These are phyloP conservation scores for Syzygium aromaticum DNA, from an alignment of 345 rosid species.

Conservation along the genomic window DNA sequence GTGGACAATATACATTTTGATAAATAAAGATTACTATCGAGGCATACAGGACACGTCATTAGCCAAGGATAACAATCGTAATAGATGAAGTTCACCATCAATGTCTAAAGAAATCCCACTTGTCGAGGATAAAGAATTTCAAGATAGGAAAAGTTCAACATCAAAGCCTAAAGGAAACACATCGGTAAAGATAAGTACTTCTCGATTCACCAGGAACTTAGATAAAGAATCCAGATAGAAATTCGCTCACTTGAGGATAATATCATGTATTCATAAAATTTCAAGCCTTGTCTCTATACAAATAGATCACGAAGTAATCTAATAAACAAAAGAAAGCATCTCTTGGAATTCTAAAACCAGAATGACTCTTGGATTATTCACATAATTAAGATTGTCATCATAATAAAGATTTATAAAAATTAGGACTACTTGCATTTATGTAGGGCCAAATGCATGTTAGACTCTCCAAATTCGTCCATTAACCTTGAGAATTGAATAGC, in stretches of 20 bases:
- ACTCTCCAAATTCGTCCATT: not conserved
- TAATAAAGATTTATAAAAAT: not conserved
- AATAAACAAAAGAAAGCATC: not conserved
- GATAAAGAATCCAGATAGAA: not conserved
- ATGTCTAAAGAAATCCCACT: no score
- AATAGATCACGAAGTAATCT: not conserved
- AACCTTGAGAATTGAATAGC: not conserved
- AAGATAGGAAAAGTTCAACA: not conserved
- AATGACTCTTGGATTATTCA: not conserved
- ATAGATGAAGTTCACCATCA: no score
- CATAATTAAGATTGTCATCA: not conserved
- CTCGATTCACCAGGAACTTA: not conserved
- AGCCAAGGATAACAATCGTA: no score
- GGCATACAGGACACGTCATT: no score
- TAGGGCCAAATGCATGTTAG: not conserved
- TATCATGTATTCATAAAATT: not conserved
- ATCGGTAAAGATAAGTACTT: no score
- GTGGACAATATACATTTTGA: no score
- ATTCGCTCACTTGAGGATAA: not conserved
- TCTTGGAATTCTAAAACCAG: not conserved
- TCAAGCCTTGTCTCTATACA: not conserved
- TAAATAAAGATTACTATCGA: no score
- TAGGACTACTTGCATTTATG: not conserved
- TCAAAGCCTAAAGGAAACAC: not conserved
- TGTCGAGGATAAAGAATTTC: rapidly evolving